Base-by-base conservation (phyloP, 768 basidiomycete species). In the Mycena vitilis region DNA sequence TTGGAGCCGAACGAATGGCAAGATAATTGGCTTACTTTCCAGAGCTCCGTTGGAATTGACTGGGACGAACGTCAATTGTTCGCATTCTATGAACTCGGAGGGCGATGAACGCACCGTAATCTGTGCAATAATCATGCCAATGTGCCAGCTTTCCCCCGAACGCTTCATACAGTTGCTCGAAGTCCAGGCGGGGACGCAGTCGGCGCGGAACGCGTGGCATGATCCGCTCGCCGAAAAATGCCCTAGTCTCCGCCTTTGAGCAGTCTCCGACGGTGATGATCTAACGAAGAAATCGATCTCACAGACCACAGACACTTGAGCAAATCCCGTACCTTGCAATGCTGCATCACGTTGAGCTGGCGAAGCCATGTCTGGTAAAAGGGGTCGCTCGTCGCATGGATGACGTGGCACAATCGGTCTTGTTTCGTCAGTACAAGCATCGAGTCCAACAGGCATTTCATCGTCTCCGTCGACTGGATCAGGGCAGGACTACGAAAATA, bases 351-450 rank as follows among this genome's bases (percentile, higher is more conserved):
- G 68, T 92, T 93, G 61, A 93, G 82, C 74, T 93, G 92, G 68
- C 92, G 84, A 53, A 95, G 82, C 92, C 91, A 93, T 15, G 90
- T 92, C 72, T 93, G 93, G 74, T 94, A 95, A 78, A 94, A 94
- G 0, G 93, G 92, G 71, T 95, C 92, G 72, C 91, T 93, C 6
- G 92, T 92, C 7, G 91, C 91, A 70, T 94, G 92, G 58, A 94
- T 88, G 73, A 94, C 90, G 74, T 94, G 92, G 73, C 91, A 92
- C 16, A 95, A 78, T n/a, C 91, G 83, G 74, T 95, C 94, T 77
- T 95, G 94, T 80, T 95, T 95, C 38, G 94, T 94, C 62, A 95
- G 81, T 16, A 95, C 94, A 22, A 95, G 87, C 87, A 94, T 92
- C 15, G 93, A 91, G 74, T 95, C 94, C 40, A 95, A 84, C 18